Base-by-base conservation (phyloP, 2,329 filamentous ascomycete genomes). In the Chaetomium globosum region DNA sequence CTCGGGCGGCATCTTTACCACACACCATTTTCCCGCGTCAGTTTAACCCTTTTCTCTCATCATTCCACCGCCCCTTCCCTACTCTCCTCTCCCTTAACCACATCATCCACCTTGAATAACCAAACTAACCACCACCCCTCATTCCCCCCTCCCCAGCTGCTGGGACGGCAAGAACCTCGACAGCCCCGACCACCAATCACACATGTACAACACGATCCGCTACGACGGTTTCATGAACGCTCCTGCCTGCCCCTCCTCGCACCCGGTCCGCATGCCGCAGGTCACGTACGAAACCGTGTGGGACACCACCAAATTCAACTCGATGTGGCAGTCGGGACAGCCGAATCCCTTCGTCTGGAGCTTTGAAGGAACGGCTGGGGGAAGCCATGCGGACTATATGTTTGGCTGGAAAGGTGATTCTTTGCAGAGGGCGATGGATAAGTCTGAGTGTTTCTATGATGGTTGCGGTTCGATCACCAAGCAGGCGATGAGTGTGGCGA, bases 81-180 rank as follows among this genome's bases (percentile, higher is more conserved):
- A 13, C 33, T 6, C 13, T 19, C 33, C 13, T 28, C 21, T 2
- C 28, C 7, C 21, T 13, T 7, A 13, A 9, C n/a, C 3, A 46
- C 28, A 26, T 12, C 33, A 46, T 19, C 1, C 33, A 46, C 8
- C 4, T 21, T 9, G 8, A 30, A 2, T 4, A 2, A n/a, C 12
- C 19, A 30, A 16, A 36, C 52, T 56, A 23, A 43, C 53, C 21
- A 19, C 7, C 8, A 33, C 33, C 33, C 33, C 36, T 1, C 3
- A 13, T 43, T 3, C 26, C 66, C 72, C 80, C 80, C 7, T 56
- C 77, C 0, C 78, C 16, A 80, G 80, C 26, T 82, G 81, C 75
- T 82, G 81, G 80, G 80, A 82, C 67, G 80, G 81, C 66, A 75
- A 76, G 67, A 81, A 81, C 69, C 76, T 81, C 46, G 80, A 82